Conservation (phyloP, 306 rosid genomes). For the Glycyrrhiza uralensis region DNA sequence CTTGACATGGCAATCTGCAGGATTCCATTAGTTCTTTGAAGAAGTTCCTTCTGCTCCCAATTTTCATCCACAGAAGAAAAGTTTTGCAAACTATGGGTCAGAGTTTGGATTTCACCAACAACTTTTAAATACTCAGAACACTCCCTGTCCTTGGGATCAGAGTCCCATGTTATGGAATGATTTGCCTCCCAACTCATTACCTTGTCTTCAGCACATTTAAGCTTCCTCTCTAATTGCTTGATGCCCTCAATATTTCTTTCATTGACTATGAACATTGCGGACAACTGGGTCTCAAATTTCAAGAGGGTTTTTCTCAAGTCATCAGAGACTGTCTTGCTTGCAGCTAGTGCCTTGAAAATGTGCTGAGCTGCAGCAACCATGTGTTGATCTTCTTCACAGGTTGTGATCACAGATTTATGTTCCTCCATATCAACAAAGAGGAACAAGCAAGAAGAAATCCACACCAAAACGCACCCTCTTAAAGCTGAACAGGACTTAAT, state of each 20-base stretch:
- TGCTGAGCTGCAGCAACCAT: conserved; percentile 61
- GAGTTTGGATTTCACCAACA: conserved; percentile 39
- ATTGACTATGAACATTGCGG: conserved; percentile 38
- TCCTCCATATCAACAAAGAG: conserved; percentile 42
- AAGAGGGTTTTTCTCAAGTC: conserved; percentile 50
- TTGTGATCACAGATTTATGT: conserved; percentile 26
- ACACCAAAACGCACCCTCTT: background rate
- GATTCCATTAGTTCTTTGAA: conserved; percentile 37
- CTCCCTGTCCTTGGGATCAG: conserved; percentile 37
- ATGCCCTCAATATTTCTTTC: conserved; percentile 24
- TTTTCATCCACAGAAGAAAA: conserved; percentile 24
- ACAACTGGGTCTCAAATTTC: conserved; percentile 55
- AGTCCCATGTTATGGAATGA: conserved; percentile 42
- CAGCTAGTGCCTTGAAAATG: conserved; percentile 48
- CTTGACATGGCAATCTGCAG: conserved; percentile 56
- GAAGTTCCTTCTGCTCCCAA: conserved; percentile 42
- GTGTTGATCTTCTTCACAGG: conserved; percentile 48
- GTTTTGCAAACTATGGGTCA: conserved; percentile 40
- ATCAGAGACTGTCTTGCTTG: conserved; percentile 35
- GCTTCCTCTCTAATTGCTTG: conserved; percentile 36
- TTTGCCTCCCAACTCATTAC: conserved; percentile 43
- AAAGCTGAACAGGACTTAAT: conserved; percentile 6
- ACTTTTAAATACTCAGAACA: conserved; percentile 42
- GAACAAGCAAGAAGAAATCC: background rate
- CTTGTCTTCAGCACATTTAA: conserved; percentile 40